Evolutionary conservation across 2,329 filamentous ascomycete species (phyloP), one percentile per base, ranked within the genome.

Genomic region (Arthrobotrys pseudoclavata): DNA sequence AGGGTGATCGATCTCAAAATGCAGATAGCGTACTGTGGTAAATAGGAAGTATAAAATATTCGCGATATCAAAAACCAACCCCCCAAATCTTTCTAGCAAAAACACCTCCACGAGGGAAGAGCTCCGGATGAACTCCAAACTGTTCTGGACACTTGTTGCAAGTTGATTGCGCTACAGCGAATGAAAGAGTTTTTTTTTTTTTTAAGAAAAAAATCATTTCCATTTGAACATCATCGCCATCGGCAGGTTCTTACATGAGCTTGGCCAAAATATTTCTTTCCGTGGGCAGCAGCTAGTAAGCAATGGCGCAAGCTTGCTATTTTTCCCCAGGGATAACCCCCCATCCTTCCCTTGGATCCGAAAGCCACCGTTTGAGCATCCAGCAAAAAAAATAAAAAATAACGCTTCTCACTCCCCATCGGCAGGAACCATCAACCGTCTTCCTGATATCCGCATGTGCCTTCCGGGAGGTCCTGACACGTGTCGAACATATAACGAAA

Each of bases 161-260:
- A 69, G 37, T 76, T 76, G 72, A 76, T 76, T 76, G 72, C 64
- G 40, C 50, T 42, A 37, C 13, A 42, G 66, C 47, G 26, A 63
- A 20, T 24, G 18, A 2, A 15, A n/a, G 22, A 24, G 34, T 52
- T 52, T 10, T 34, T 61, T 7, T 68, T 57, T 20, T 24, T 34
- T 9, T 48, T 52, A 37, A 31, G 7, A 31, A 31, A 31, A 31
- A 31, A 31, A 31, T 4, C 3, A 40, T 13, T 40, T 40, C 34
- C 12, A 22, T 50, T 45, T 15, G 1, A 69, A 15, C 31, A 29
- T 47, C 48, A 55, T 63, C 60, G 24, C 60, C 34, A 45, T 61
- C 45, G 67, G 67, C 53, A 62, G 52, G 67, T 52, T 45, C 29
- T 57, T 66, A 29, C 42, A 31, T 31, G 18, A 48, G 40, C 40